A percentile compares a stretch with the other conserved stretches of the same genome.
phyloP scores from a whole-genome alignment of 768 basidiomycete genomes.

The Lactarius deliciosus region DNA sequence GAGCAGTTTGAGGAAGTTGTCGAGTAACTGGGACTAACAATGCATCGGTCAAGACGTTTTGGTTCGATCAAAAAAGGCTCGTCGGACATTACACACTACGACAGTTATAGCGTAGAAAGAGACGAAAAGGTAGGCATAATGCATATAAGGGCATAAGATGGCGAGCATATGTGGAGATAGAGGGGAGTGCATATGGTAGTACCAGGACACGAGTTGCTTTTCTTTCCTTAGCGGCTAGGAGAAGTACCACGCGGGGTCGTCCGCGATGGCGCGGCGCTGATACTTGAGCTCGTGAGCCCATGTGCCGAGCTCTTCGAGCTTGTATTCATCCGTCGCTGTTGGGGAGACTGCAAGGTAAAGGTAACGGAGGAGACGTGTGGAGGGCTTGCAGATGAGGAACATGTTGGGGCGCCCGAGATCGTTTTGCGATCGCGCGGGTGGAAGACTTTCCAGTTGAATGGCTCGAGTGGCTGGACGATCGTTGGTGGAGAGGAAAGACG shows the following conservation, averaged over 20 bases:
- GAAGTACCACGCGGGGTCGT: too few species aligned
- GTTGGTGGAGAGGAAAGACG: too few species aligned
- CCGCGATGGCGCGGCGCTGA: constrained; percentile 15
- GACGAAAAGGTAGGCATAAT: too few species aligned
- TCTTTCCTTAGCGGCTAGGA: too few species aligned
- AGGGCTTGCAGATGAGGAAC: neutral
- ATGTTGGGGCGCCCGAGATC: constrained; percentile 15
- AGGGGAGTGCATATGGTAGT: too few species aligned
- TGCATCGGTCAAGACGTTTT: too few species aligned
- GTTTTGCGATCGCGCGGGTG: constrained; percentile 2
- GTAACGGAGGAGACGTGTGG: neutral
- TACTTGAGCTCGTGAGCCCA: constrained; percentile 21
- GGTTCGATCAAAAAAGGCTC: too few species aligned
- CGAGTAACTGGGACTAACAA: constrained; percentile 42
- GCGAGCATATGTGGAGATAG: too few species aligned
- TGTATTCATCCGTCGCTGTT: constrained; percentile 14
- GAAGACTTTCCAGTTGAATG: constrained; percentile 25
- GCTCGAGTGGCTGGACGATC: constrained; percentile 20
- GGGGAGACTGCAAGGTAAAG: constrained; percentile 1
- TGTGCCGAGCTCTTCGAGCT: constrained; percentile 17
- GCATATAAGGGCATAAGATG: too few species aligned
- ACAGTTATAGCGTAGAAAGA: too few species aligned
- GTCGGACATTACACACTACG: too few species aligned
- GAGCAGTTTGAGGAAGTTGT: constrained; percentile 82
- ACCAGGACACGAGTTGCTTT: too few species aligned